phyloP scores from a whole-genome alignment of 768 basidiomycete species.

The Leccinum truebloodii region DNA sequence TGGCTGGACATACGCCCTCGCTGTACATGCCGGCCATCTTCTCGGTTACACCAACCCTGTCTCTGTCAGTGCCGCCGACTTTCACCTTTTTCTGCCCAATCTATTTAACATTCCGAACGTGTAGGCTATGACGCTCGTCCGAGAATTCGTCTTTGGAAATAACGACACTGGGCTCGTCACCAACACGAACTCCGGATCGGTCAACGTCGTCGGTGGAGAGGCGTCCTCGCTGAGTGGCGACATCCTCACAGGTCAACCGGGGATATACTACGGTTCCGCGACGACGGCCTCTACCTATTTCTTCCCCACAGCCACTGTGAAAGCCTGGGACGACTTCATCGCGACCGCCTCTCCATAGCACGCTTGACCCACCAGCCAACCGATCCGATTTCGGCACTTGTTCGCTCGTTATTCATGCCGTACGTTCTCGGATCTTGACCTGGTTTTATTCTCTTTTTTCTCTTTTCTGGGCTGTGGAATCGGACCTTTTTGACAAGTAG shows the following conservation, averaged over 20 bases:
- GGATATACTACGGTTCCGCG: conserved; percentile 55
- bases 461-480: neutral
- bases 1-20: conserved; percentile 48
- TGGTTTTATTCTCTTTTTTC: neutral
- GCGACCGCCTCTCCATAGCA: conserved; percentile 35
- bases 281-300: conserved; percentile 53
- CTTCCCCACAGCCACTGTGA: conserved; percentile 54
- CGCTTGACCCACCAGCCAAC: neutral
- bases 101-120: neutral
- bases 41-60: conserved; percentile 38
- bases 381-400: neutral
- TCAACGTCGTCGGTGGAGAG: conserved; percentile 51
- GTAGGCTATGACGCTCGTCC: conserved; percentile 61
- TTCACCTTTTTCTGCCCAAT: neutral
- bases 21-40: conserved; percentile 41
- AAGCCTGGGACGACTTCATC: conserved; percentile 56
- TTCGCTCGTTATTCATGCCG: neutral
- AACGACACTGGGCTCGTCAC: conserved; percentile 61
- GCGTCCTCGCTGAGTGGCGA: conserved; percentile 44
- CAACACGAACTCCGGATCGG: conserved; percentile 20
- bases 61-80: conserved; percentile 42
- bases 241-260: conserved; percentile 54
- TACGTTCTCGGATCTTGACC: neutral
- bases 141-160: conserved; percentile 67
- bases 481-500: neutral